Conservation (phyloP, 495 filamentous ascomycete species). For the Daldinia bambusicola region DNA sequence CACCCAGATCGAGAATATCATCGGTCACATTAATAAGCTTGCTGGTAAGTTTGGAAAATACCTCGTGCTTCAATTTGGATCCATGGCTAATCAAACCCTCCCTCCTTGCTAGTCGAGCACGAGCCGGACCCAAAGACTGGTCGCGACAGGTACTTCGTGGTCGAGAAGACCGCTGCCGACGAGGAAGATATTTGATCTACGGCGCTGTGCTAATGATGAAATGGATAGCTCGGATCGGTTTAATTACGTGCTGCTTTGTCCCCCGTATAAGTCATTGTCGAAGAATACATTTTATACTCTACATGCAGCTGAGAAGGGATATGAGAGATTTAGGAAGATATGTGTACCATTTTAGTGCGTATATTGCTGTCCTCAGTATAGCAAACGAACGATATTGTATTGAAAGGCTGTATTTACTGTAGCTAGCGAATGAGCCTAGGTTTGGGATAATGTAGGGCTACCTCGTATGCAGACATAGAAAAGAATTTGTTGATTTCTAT, state of each 20-base stretch:
- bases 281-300: not conserved
- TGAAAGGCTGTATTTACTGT: not conserved
- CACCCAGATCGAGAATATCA: conserved; percentile 82
- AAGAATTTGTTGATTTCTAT: too few relatives aligned
- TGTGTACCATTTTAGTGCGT: conserved; percentile 1
- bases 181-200: conserved; percentile 66
- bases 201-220: not conserved
- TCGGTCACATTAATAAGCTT: conserved; percentile 75
- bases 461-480: too few relatives aligned
- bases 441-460: too few relatives aligned
- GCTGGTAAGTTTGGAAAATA: conserved; percentile 42
- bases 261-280: not conserved
- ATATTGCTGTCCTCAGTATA: not conserved
- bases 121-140: conserved; percentile 64
- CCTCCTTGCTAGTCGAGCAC: conserved; percentile 65
- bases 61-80: not conserved
- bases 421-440: not conserved
- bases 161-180: conserved; percentile 67
- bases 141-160: conserved; percentile 68
- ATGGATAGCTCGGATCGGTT: not conserved
- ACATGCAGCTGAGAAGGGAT: not conserved
- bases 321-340: not conserved
- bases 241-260: not conserved
- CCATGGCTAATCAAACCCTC: conserved; percentile 38
- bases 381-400: not conserved